A percentile compares a stretch with the other conserved stretches of the same genome.
phyloP scores from a whole-genome alignment of 768 basidiomycete genomes.

The Pilatotrama ljubarskyi region DNA sequence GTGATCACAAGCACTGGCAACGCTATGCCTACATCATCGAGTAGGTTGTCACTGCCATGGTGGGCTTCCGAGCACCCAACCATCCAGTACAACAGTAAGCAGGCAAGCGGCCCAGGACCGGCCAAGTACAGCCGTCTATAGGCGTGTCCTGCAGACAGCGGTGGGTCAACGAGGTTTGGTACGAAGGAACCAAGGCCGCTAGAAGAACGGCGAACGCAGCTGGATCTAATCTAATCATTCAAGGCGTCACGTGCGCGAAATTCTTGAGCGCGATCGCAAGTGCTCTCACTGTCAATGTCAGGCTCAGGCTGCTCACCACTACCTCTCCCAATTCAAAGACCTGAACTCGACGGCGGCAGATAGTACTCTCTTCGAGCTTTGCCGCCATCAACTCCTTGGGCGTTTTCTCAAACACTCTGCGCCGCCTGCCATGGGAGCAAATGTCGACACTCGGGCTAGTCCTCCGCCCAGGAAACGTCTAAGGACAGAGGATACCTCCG shows the following conservation, averaged over 20 bases:
- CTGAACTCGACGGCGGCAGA: neutral
- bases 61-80: too few species aligned
- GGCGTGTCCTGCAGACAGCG: too few species aligned
- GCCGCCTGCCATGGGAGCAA: slow-evolving; percentile 3
- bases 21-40: too few species aligned
- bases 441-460: slow-evolving; percentile 17
- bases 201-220: neutral
- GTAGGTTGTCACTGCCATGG: too few species aligned
- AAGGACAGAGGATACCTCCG: slow-evolving; percentile 35
- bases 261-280: slow-evolving; percentile 6
- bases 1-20: too few species aligned
- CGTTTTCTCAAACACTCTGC: too few species aligned
- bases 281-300: neutral
- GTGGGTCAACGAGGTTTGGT: too few species aligned
- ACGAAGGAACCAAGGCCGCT: neutral
- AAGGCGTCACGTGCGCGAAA: neutral
- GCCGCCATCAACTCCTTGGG: too few species aligned
- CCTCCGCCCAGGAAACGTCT: slow-evolving; percentile 55
- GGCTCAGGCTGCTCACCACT: neutral
- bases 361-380: neutral
- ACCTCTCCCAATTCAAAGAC: neutral
- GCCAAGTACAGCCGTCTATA: too few species aligned
- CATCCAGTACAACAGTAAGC: too few species aligned
- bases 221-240: neutral
- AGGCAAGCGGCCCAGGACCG: too few species aligned